phyloP scores from a whole-genome alignment of 495 filamentous ascomycete species.

The Penicillium tannophilum region DNA sequence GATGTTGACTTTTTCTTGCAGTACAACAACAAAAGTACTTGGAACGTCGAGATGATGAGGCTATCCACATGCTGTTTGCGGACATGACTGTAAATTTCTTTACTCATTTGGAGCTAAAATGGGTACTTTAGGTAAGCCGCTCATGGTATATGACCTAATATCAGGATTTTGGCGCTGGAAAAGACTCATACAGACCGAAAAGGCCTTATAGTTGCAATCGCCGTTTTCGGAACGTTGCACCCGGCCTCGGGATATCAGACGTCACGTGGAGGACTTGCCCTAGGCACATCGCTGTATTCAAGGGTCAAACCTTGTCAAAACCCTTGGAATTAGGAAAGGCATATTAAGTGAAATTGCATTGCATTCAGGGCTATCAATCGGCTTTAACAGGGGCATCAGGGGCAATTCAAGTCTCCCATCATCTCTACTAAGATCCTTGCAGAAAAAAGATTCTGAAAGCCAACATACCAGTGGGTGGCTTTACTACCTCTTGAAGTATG shows the following conservation, averaged over 20 bases:
- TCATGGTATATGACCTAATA: slow-evolving; percentile 1
- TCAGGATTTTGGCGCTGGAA: not conserved
- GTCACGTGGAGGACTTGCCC: slow-evolving; percentile 25
- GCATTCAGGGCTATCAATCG: not conserved
- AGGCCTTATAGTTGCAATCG: slow-evolving; percentile 15
- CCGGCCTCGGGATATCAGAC: not conserved
- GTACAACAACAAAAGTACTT: slow-evolving; percentile 11
- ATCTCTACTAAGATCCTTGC: not conserved
- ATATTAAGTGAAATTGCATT: not conserved
- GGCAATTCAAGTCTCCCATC: not conserved
- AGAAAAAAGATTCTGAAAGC: not conserved
- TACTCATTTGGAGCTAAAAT: not conserved
- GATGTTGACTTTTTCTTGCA: not conserved
- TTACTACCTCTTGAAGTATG: not conserved
- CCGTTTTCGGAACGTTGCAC: slow-evolving; percentile 35
- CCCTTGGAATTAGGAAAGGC: not conserved
- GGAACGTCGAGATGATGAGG: slow-evolving; percentile 5
- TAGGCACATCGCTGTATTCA: slow-evolving; percentile 7
- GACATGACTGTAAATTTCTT: slow-evolving; percentile 9
- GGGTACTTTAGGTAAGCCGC: not conserved
- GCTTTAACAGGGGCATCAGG: not conserved
- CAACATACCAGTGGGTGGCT: not conserved
- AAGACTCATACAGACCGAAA: not conserved
- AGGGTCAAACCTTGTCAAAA: not conserved
- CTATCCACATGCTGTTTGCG: slow-evolving; percentile 26